Base-by-base conservation (phyloP, 2,329 filamentous ascomycete species). In the Tolypocladium ovalisporum region DNA sequence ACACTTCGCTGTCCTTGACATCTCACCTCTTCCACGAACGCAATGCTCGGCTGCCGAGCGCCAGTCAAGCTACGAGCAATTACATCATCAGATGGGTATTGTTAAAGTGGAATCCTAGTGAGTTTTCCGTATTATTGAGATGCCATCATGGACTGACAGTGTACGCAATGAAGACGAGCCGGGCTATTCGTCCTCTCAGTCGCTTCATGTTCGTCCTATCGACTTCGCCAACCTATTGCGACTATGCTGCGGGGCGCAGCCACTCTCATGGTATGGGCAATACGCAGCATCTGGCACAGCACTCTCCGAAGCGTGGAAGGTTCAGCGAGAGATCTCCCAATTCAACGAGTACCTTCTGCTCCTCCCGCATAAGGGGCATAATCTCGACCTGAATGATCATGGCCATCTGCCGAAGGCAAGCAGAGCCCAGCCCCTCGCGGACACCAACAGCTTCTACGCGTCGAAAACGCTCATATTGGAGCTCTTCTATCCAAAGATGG, bases 71-170 rank as follows among this genome's bases (percentile, higher is more conserved):
- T 42, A 87, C 85, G 4, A 85, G 84, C 40, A 87, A 84, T 61
- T 83, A 88, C 64, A 80, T 94, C 39, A 82, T 94, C 57, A 80
- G 85, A 64, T 99, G 94, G 94, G 70, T 94, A 1, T 85, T 91
- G 64, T 81, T 85, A 37, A 86, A 82, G 65, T 99, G 93, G 91
- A 85, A 85, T 62, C 88, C 91, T 62, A 85, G 89, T 93, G 76
- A 68, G 81, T 63, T 24, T 10, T 35, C 34, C 29, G 7, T 5
- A 22, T 8, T 10, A 47, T n/a, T 19, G 15, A 17, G 19, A 19
- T 24, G 29, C 19, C n/a, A 34, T 52, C 13, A 29, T 9, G 22
- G n/a, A 19, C 19, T 52, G 17, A 47, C 17, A 44, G 10, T 34
- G 27, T 24, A 52, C 58, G 17, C 55, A 39, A n/a, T 35, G 61